Percentiles rank a stretch among this genome's conserved stretches.
These are phyloP conservation scores for Phytopythium aichiense DNA, from an alignment of 352 stramenopile genomes.

Conservation along the genomic window DNA sequence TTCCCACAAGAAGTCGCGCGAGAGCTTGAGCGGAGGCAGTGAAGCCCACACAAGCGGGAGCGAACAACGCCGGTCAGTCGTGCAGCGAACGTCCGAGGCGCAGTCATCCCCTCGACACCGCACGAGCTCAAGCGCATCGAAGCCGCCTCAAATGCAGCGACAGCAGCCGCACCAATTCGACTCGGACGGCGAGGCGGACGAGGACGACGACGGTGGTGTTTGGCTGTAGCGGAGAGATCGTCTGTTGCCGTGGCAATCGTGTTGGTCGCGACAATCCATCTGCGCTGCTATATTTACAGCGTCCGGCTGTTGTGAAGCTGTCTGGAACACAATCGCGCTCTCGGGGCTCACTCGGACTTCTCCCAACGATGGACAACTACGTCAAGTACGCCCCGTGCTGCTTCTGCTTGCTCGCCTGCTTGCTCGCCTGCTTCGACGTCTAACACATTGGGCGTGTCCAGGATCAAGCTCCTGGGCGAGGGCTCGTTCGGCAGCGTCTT, in stretches of 20 bases:
- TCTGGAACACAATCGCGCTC: background rate
- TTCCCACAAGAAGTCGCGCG: constrained; percentile 8
- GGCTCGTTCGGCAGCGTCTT: constrained; percentile 90
- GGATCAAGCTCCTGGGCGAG: constrained; percentile 76
- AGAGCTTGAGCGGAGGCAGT: constrained; percentile 7
- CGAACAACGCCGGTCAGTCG: constrained; percentile 5
- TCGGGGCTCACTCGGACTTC: too few relatives aligned
- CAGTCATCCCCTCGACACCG: constrained; percentile 24
- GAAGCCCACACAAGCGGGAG: background rate
- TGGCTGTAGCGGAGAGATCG: constrained; percentile 34
- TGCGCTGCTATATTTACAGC: background rate
- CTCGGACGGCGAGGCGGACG: constrained; percentile 25
- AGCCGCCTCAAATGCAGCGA: background rate
- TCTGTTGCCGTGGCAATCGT: background rate
- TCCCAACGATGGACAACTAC: constrained; percentile 39
- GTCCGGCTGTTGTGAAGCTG: background rate
- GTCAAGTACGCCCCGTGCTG: constrained; percentile 18
- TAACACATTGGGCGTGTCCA: constrained; percentile 1
- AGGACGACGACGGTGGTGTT: constrained; percentile 47
- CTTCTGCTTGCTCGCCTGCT: background rate
- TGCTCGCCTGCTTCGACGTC: background rate
- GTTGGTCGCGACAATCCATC: background rate
- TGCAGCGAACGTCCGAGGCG: constrained; percentile 19
- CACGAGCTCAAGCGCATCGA: background rate
- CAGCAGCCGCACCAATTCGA: constrained; percentile 17